A percentile compares a stretch with the other conserved stretches of the same genome.
These are phyloP conservation scores for Phylloporus rhodoxanthus DNA, from an alignment of 768 basidiomycete species.

Conservation along the genomic window DNA sequence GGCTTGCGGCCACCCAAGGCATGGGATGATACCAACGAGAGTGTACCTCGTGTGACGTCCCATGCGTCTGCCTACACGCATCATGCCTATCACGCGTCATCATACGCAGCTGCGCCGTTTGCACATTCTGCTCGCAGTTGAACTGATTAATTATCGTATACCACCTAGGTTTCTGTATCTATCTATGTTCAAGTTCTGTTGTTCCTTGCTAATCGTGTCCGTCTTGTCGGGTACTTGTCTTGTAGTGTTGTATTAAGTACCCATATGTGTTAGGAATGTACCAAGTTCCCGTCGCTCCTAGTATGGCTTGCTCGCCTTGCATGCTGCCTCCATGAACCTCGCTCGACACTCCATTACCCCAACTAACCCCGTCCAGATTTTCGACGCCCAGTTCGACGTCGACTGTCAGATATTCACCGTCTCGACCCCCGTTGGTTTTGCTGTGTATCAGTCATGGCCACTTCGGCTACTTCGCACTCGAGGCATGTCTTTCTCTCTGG, in stretches of 20 bases:
- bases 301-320: constrained; percentile 21
- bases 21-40: constrained; percentile 56
- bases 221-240: constrained; percentile 13
- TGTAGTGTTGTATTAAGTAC: constrained; percentile 9
- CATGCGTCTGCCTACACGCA: constrained; percentile 22
- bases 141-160: constrained; percentile 18
- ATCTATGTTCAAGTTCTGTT: constrained; percentile 21
- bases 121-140: constrained; percentile 29
- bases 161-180: constrained; percentile 11
- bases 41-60: constrained; percentile 20
- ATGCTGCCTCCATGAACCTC: constrained; percentile 63
- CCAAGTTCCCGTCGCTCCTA: constrained; percentile 10
- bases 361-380: constrained; percentile 66
- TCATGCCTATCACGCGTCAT: constrained; percentile 26
- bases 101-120: constrained; percentile 22
- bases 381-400: constrained; percentile 75
- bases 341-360: constrained; percentile 79
- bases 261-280: no score
- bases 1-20: constrained; percentile 72
- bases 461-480: constrained; percentile 75
- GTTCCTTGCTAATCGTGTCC: constrained; percentile 14
- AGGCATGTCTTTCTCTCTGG: constrained; percentile 42
- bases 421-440: constrained; percentile 76
- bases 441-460: constrained; percentile 72
- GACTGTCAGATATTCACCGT: constrained; percentile 77